A percentile compares a stretch with the other conserved stretches of the same genome.
Conservation (phyloP, 768 basidiomycete genomes). For the Leucogyrophana mollusca region DNA sequence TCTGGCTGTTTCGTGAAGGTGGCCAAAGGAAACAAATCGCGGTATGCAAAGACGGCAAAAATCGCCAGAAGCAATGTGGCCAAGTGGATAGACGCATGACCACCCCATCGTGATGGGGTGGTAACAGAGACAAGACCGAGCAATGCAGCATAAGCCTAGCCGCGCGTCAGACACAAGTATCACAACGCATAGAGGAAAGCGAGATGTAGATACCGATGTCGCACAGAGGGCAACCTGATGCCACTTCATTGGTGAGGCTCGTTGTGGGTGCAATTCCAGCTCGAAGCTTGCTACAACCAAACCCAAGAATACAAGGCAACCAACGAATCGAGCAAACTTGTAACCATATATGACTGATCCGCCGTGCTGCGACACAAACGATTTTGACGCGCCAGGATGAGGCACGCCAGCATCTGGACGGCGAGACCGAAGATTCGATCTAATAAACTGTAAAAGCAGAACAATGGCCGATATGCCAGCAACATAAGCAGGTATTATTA, state of each 20-base stretch:
- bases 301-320: constrained; percentile 19
- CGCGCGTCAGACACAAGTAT: not conserved
- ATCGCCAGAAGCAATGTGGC: constrained; percentile 44
- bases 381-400: constrained; percentile 12
- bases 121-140: constrained; percentile 37
- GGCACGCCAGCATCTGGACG: no score
- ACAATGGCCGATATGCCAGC: constrained; percentile 7
- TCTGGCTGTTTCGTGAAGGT: constrained; percentile 50
- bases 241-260: constrained; percentile 3
- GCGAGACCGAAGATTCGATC: not conserved
- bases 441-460: constrained; percentile 3
- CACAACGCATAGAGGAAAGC: not conserved
- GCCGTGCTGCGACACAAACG: constrained; percentile 23
- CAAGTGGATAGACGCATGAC: constrained; percentile 39
- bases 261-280: constrained; percentile 1
- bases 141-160: constrained; percentile 40
- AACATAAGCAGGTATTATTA: constrained; percentile 10
- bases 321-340: constrained; percentile 18
- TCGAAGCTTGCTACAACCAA: constrained; percentile 10
- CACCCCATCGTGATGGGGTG: constrained; percentile 28
- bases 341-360: constrained; percentile 20
- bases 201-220: constrained; percentile 10
- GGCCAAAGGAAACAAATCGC: constrained; percentile 59
- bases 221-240: constrained; percentile 9
- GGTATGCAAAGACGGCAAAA: constrained; percentile 50